Evolutionary conservation across 495 filamentous ascomycete species (phyloP).

Genomic region (Aspergillus bridgeri): DNA sequence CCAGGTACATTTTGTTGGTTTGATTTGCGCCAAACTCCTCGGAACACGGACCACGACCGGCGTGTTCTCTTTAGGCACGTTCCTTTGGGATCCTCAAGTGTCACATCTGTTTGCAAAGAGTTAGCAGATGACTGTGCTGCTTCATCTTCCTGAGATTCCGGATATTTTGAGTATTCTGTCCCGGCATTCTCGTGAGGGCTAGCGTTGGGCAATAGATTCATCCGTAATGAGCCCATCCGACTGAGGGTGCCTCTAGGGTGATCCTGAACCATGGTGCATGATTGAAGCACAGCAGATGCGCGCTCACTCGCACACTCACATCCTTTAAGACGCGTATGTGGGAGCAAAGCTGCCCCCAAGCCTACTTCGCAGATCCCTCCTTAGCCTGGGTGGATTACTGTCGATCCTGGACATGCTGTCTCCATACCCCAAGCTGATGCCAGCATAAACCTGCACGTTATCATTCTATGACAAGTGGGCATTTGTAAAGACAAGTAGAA

Average conservation of each 20-base stretch:
- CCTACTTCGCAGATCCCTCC: neutral
- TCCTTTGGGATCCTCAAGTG: neutral
- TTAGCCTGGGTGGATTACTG: neutral
- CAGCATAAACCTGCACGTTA: too few species aligned
- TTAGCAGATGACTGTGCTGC: neutral
- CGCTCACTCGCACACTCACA: neutral
- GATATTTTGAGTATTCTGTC: neutral
- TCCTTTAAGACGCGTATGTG: neutral
- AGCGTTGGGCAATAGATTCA: too few species aligned
- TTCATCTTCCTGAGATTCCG: neutral
- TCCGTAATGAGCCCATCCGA: too few species aligned
- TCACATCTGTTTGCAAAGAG: neutral
- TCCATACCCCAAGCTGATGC: too few species aligned
- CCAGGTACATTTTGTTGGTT: neutral
- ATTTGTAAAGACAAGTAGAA: too few species aligned
- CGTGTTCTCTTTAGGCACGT: neutral
- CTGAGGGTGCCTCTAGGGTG: too few species aligned
- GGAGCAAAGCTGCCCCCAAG: neutral
- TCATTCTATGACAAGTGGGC: too few species aligned
- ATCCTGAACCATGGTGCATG: neutral
- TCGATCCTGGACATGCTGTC: neutral
- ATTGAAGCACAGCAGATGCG: neutral
- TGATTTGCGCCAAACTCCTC: neutral
- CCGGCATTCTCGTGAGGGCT: neutral
- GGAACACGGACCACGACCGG: neutral